phyloP scores from a whole-genome alignment of 1,284 basidiomycete species.

The Pseudozyma tsukubaensis region DNA sequence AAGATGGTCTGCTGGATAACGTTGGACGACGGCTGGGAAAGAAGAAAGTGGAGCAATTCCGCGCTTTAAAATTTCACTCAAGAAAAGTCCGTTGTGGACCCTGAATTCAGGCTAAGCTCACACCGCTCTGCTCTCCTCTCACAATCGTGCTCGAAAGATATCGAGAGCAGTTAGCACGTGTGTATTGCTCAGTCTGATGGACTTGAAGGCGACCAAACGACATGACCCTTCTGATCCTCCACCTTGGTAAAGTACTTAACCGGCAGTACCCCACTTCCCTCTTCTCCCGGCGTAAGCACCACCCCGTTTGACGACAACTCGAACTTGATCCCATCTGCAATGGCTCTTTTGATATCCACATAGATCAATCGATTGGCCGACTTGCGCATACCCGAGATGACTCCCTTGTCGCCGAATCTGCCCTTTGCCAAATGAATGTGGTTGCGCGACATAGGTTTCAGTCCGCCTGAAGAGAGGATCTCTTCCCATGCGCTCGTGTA shows the following conservation, averaged over 20 bases:
- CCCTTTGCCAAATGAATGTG: constrained; percentile 87
- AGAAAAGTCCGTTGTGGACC: constrained; percentile 22
- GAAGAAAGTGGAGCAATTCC: constrained; percentile 10
- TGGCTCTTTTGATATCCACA: constrained; percentile 78
- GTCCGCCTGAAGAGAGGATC: constrained; percentile 72
- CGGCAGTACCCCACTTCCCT: constrained; percentile 28
- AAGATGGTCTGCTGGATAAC: background rate
- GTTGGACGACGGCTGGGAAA: background rate
- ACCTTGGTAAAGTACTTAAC: constrained; percentile 46
- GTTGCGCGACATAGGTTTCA: constrained; percentile 86
- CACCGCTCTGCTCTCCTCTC: background rate
- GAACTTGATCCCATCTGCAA: constrained; percentile 79
- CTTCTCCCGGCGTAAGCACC: constrained; percentile 78
- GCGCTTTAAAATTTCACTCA: background rate
- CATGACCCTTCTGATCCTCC: constrained; percentile 40
- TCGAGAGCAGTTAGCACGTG: background rate
- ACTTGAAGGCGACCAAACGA: constrained; percentile 43
- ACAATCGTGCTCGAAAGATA: background rate
- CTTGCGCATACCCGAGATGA: constrained; percentile 83
- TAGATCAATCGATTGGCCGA: constrained; percentile 80
- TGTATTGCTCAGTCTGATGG: background rate
- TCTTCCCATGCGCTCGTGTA: constrained; percentile 70
- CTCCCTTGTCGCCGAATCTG: constrained; percentile 73
- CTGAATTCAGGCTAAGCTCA: constrained; percentile 10
- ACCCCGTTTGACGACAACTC: constrained; percentile 84